These are phyloP conservation scores for Tarenaya hassleriana DNA, from an alignment of 345 rosid species.

Conservation along the genomic window DNA sequence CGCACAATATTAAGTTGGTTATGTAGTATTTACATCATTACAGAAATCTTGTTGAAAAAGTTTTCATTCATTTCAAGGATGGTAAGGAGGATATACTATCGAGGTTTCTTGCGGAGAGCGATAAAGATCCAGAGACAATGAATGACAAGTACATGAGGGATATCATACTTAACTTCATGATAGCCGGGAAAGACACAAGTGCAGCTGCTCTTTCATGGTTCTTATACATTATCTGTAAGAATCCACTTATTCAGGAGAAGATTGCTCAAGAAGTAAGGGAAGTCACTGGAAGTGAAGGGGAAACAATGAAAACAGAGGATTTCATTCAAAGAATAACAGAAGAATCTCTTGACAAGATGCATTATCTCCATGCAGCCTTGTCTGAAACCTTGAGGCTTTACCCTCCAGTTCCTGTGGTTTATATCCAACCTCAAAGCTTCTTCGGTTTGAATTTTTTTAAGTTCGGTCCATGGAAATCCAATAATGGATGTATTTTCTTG, in stretches of 20 bases:
- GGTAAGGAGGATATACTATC: constrained; percentile 62
- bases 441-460: not conserved
- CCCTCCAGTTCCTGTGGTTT: constrained; percentile 58
- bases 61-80: constrained; percentile 28
- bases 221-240: constrained; percentile 65
- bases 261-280: constrained; percentile 46
- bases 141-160: constrained; percentile 58
- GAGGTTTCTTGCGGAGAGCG: constrained; percentile 49
- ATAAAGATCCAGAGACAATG: constrained; percentile 54
- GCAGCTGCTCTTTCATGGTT: constrained; percentile 65
- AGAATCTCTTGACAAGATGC: constrained; percentile 47
- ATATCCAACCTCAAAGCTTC: not conserved
- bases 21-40: too few relatives aligned
- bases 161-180: constrained; percentile 57
- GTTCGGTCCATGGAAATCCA: not conserved
- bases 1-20: too few relatives aligned
- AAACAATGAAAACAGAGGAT: constrained; percentile 25
- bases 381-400: constrained; percentile 71
- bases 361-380: constrained; percentile 72
- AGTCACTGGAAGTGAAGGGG: constrained; percentile 25
- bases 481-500: not conserved
- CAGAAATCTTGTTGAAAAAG: not conserved
- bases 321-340: constrained; percentile 40
- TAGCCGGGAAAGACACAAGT: constrained; percentile 68
- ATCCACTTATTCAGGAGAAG: constrained; percentile 65